A percentile compares a stretch with the other conserved stretches of the same genome.
phyloP scores from a whole-genome alignment of 768 basidiomycete genomes.

The Lactarius psammicola region DNA sequence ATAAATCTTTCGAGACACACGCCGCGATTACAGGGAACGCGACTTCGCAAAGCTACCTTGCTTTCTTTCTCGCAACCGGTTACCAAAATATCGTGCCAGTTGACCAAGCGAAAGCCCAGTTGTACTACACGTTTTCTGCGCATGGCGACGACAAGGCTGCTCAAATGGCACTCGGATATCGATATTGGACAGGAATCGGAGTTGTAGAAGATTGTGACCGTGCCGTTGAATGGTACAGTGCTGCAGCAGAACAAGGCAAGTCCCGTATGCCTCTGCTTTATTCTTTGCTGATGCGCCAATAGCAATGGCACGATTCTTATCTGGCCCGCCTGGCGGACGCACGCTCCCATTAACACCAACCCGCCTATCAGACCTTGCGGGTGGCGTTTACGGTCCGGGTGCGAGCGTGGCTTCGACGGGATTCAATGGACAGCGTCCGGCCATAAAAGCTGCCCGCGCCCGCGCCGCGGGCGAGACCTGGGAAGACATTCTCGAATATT shows the following conservation, averaged over 20 bases:
- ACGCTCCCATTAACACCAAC: conserved; percentile 81
- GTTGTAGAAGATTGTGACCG: conserved; percentile 81
- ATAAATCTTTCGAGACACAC: conserved; percentile 60
- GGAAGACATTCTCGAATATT: conserved; percentile 91
- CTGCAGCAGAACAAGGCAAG: conserved; percentile 80
- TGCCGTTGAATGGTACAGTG: conserved; percentile 87
- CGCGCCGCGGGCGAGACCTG: conserved; percentile 90
- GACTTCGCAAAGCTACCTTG: conserved; percentile 80
- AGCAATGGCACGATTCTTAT: conserved; percentile 79
- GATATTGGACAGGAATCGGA: conserved; percentile 95
- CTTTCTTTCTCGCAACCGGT: conserved; percentile 87
- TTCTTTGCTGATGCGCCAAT: conserved; percentile 11
- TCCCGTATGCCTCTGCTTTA: not conserved
- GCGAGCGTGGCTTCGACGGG: conserved; percentile 93
- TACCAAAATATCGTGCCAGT: conserved; percentile 62
- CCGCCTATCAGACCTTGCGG: conserved; percentile 82
- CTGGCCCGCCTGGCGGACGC: conserved; percentile 89
- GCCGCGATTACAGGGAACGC: conserved; percentile 75
- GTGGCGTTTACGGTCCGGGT: conserved; percentile 93
- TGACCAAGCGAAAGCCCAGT: conserved; percentile 77
- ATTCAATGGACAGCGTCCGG: conserved; percentile 63
- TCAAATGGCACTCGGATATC: conserved; percentile 90
- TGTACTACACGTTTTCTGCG: conserved; percentile 94
- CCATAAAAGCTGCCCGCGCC: conserved; percentile 80
- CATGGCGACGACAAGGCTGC: conserved; percentile 84